Percentiles rank a stretch among this genome's conserved stretches.
These are phyloP conservation scores for Pseudopyricularia cyperi DNA, from an alignment of 2,329 filamentous ascomycete species.

Conservation along the genomic window DNA sequence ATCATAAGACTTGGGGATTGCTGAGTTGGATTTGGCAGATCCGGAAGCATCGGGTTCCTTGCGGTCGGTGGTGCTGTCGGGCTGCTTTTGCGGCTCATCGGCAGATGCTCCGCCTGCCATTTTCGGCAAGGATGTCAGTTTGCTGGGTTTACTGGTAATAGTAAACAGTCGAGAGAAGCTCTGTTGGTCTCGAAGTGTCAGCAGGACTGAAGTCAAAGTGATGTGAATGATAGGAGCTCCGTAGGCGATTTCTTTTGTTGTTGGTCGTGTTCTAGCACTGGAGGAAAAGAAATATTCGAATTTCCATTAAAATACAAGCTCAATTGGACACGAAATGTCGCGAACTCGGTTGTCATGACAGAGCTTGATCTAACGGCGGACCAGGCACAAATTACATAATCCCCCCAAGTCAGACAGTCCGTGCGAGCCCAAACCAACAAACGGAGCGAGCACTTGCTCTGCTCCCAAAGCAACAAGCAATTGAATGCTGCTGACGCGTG, in stretches of 20 bases:
- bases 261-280: background rate
- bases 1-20: slow-evolving; percentile 48
- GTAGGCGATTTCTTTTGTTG: background rate
- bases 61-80: slow-evolving; percentile 43
- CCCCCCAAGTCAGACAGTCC: background rate
- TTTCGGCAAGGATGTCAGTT: background rate
- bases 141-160: slow-evolving; percentile 2
- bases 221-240: background rate
- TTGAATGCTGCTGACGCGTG: slow-evolving; percentile 3
- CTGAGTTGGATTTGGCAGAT: slow-evolving; percentile 15
- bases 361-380: background rate
- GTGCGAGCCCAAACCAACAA: background rate
- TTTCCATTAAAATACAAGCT: too few species aligned
- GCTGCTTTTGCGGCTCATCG: slow-evolving; percentile 33
- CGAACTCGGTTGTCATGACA: background rate
- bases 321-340: background rate
- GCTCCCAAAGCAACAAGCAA: background rate
- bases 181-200: background rate
- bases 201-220: background rate
- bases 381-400: background rate
- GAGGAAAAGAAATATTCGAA: background rate
- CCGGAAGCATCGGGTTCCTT: slow-evolving; percentile 23
- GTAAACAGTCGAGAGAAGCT: slow-evolving; percentile 8
- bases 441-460: too few species aligned
- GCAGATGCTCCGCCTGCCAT: slow-evolving; percentile 8